Base-by-base conservation (phyloP, 2,329 filamentous ascomycete species). In the Uncinocarpus reesii region DNA sequence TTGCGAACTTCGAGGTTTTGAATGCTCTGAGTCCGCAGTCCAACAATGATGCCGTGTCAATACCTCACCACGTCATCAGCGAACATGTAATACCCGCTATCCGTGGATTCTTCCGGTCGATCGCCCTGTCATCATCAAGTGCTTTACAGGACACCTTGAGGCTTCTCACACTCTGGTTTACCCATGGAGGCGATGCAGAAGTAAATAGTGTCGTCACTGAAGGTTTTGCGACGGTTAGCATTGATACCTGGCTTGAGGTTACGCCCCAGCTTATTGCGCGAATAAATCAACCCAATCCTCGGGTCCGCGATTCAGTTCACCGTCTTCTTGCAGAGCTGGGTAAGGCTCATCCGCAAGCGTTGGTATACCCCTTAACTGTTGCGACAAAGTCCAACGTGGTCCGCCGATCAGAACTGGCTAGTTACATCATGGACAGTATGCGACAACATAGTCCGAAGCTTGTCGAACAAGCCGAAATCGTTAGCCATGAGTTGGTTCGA, bases 211-310 rank as follows among this genome's bases (percentile, higher is more conserved):
- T 85, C 13, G 86, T 99, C 20, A 88, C 82, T 0, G 89, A 96
- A 62, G 92, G 93, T 4, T 93, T 95, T 55, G 77, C 84, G 0
- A 84, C 85, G 31, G 88, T 99, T 56, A 95, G 86, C 60, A 86
- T 98, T 48, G 92, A 99, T 66, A 96, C 90, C 1, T 99, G 92
- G 93, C 79, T 99, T 15, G 89, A 96, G 61, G 93, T 98, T 44
- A 95, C 96, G 55, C 92, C 92, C 28, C 92, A 99, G 62, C 75
- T 99, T 41, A 95, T 99, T 65, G 92, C 92, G 26, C 81, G 92
- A 51, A 96, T 99, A 71, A 98, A 94, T 61, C 92, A 96, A 64
- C 87, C 89, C 13, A 95, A 95, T 65, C 77, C 80, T 55, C 79
- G 86, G 20, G 89, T 98, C 7, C 82, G 94, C 55, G 81, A 85